Percentiles rank a stretch among this genome's conserved stretches.
Evolutionary conservation across 2,329 filamentous ascomycete species (phyloP).

Genomic region (Monosporascus sp.): DNA sequence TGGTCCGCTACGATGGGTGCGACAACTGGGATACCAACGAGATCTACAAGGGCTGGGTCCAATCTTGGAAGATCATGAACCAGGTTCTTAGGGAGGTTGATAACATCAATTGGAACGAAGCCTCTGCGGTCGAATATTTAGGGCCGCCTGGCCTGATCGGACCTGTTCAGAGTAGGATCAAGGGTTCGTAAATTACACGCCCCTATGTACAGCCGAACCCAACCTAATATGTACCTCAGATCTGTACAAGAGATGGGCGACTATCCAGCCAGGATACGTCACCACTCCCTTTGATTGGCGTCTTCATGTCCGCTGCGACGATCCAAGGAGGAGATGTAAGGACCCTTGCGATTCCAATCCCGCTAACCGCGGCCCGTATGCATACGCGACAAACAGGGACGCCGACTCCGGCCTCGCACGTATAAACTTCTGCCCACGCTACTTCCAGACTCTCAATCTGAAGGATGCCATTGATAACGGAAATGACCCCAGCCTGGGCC

Average conservation of each 20-base stretch:
- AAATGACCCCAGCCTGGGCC: background rate
- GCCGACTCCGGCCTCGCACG: background rate
- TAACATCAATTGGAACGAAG: constrained; percentile 1
- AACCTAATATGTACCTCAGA: background rate
- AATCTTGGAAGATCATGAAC: constrained; percentile 3
- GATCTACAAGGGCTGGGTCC: constrained; percentile 1
- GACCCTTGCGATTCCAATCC: background rate
- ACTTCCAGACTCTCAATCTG: background rate
- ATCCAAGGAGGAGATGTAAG: background rate
- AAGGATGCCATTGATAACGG: background rate
- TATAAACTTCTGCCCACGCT: constrained; percentile 4
- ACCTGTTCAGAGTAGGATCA: background rate
- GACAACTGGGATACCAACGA: background rate
- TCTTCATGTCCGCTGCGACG: constrained; percentile 4
- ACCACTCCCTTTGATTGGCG: background rate
- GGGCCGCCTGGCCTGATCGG: background rate
- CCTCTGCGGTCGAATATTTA: background rate
- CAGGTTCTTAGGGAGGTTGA: background rate
- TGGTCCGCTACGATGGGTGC: background rate
- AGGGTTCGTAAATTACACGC: background rate
- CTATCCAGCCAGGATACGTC: background rate
- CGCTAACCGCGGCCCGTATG: background rate
- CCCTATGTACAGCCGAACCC: background rate
- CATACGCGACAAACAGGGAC: constrained; percentile 2
- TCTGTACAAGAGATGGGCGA: background rate